Evolutionary conservation across 768 basidiomycete genomes (phyloP).

Genomic region (Panaeolus cyanescens): DNA sequence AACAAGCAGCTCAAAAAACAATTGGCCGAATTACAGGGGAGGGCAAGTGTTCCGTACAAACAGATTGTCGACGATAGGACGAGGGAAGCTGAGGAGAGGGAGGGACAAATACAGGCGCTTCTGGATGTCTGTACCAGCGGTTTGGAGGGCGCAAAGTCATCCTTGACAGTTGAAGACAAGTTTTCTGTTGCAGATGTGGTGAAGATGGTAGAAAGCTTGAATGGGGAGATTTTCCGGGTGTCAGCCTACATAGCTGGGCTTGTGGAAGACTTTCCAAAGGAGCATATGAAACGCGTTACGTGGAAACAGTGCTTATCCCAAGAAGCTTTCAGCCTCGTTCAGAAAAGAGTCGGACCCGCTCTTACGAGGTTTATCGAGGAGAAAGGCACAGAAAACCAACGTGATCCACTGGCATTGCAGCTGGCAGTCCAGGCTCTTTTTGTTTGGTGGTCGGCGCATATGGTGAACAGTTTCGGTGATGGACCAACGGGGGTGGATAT

Average conservation of each 20-base stretch:
- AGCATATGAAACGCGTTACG: not conserved
- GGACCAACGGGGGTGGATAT: slow-evolving; percentile 2
- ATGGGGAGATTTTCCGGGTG: slow-evolving; percentile 50
- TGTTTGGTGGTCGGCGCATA: slow-evolving; percentile 10
- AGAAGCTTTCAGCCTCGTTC: slow-evolving; percentile 22
- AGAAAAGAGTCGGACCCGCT: slow-evolving; percentile 19
- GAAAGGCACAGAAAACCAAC: slow-evolving; percentile 12
- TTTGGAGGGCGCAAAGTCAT: slow-evolving; percentile 46
- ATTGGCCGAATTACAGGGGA: not conserved
- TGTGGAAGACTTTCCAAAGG: slow-evolving; percentile 22
- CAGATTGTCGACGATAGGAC: not conserved
- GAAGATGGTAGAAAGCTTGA: slow-evolving; percentile 41
- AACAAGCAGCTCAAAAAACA: not conserved
- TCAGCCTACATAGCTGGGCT: slow-evolving; percentile 48
- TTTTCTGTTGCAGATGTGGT: slow-evolving; percentile 49
- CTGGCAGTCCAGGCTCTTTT: slow-evolving; percentile 19
- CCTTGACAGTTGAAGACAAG: slow-evolving; percentile 42
- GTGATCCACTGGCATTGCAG: slow-evolving; percentile 22
- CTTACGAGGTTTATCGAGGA: slow-evolving; percentile 17
- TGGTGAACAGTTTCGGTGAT: slow-evolving; percentile 6
- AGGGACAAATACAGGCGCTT: slow-evolving; percentile 16
- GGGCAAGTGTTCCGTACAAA: not conserved
- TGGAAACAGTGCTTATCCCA: not conserved
- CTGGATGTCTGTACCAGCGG: slow-evolving; percentile 45
- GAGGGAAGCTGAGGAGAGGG: slow-evolving; percentile 13